Conservation (phyloP, 2,329 filamentous ascomycete genomes). For the Exophiala aquamarina region DNA sequence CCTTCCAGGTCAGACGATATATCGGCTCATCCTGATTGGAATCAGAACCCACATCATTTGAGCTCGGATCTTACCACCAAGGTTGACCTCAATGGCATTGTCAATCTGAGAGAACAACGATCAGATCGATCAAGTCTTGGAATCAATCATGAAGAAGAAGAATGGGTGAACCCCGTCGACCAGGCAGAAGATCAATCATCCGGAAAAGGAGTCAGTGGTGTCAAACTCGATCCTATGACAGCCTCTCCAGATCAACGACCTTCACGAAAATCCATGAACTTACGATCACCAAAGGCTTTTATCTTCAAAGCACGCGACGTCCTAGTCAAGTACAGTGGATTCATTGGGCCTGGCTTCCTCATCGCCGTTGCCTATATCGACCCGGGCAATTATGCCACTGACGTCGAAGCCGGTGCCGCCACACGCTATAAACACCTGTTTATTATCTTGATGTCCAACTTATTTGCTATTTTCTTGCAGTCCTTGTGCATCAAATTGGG, state of each 20-base stretch:
- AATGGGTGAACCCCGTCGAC: slow-evolving; percentile 8
- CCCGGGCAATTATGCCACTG: slow-evolving; percentile 51
- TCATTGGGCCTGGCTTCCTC: slow-evolving; percentile 49
- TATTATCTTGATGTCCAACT: slow-evolving; percentile 48
- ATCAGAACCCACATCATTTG: slow-evolving; percentile 61
- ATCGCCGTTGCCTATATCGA: slow-evolving; percentile 52
- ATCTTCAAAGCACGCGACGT: slow-evolving; percentile 16
- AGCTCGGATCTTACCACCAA: slow-evolving; percentile 62
- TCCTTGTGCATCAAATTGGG: slow-evolving; percentile 61
- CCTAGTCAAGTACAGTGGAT: slow-evolving; percentile 39
- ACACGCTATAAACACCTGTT: slow-evolving; percentile 47
- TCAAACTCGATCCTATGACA: too few relatives aligned
- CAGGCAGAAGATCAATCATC: too few relatives aligned
- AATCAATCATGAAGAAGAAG: slow-evolving; percentile 12
- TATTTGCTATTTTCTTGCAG: slow-evolving; percentile 50
- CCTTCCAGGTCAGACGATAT: slow-evolving; percentile 62
- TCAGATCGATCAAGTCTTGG: slow-evolving; percentile 32
- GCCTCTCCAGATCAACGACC: too few relatives aligned
- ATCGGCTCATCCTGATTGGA: slow-evolving; percentile 54
- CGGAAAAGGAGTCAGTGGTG: too few relatives aligned
- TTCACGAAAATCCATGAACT: background rate
- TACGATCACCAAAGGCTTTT: slow-evolving; percentile 11
- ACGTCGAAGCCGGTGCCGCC: slow-evolving; percentile 48
- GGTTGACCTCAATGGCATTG: slow-evolving; percentile 61
- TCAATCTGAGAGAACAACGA: slow-evolving; percentile 56